Conservation (phyloP, 345 rosid genomes). For the Jatropha curcas region DNA sequence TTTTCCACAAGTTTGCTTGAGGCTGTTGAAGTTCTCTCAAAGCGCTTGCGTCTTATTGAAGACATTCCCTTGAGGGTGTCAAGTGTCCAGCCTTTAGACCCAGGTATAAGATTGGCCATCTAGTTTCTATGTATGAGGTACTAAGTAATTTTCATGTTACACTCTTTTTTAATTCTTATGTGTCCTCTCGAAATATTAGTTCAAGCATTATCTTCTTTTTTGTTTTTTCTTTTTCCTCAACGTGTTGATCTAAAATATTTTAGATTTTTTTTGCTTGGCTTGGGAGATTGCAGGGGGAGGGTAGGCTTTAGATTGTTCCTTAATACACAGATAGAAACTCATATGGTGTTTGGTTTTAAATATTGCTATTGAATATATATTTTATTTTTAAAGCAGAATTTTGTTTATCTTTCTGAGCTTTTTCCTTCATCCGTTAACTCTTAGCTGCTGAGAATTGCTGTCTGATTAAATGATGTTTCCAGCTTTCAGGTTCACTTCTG, state of each 20-base stretch:
- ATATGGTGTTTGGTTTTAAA: neutral
- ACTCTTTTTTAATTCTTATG: neutral
- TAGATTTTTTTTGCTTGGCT: no score
- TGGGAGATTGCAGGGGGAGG: neutral
- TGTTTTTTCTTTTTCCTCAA: no score
- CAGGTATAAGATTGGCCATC: slow-evolving; percentile 50
- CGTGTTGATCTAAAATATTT: neutral
- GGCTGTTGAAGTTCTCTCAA: slow-evolving; percentile 73
- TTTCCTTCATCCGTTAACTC: neutral
- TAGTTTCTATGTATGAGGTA: neutral
- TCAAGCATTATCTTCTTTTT: neutral
- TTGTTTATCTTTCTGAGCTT: neutral
- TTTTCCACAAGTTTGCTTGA: slow-evolving; percentile 56
- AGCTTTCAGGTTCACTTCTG: slow-evolving; percentile 90
- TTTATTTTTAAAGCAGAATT: neutral
- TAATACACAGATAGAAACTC: neutral
- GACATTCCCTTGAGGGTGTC: slow-evolving; percentile 83
- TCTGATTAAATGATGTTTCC: slow-evolving; percentile 29
- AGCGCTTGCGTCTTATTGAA: slow-evolving; percentile 61
- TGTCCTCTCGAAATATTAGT: neutral
- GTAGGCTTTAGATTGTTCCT: neutral
- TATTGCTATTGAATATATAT: neutral
- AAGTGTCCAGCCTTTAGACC: slow-evolving; percentile 79
- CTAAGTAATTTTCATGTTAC: neutral
- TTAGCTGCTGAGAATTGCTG: slow-evolving; percentile 6